Evolutionary conservation across 768 basidiomycete genomes (phyloP).

Genomic region (Psilocybe tampanensis): DNA sequence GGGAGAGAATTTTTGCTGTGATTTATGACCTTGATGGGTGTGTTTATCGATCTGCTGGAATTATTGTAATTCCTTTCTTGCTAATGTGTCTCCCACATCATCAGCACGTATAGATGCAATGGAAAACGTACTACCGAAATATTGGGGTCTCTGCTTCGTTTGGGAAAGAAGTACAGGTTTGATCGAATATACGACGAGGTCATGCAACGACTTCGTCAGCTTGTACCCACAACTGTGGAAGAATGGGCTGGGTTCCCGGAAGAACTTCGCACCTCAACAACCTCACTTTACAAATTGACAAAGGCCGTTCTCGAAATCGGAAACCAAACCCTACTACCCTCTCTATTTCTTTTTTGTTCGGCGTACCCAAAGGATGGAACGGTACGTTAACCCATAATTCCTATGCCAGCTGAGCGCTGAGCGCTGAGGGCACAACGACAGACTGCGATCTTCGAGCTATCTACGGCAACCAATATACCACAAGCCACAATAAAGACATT

Average conservation of each 20-base stretch:
- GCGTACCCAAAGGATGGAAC: not conserved
- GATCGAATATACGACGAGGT: not conserved
- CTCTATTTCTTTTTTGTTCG: not conserved
- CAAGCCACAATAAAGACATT: too few species aligned
- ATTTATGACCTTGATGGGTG: conserved; percentile 2
- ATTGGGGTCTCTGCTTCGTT: conserved; percentile 3
- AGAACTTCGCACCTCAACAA: too few species aligned
- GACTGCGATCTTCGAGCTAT: too few species aligned
- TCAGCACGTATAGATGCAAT: not conserved
- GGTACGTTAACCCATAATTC: not conserved
- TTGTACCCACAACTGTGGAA: not conserved
- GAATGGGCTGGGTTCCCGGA: too few species aligned
- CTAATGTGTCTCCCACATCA: too few species aligned
- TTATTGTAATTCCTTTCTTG: not conserved
- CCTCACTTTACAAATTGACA: not conserved
- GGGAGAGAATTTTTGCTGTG: conserved; percentile 1
- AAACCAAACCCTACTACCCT: not conserved
- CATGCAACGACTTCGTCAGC: not conserved
- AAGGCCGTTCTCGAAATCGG: not conserved
- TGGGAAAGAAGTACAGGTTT: conserved; percentile 2
- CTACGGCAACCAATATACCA: too few species aligned
- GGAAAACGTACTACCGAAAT: not conserved
- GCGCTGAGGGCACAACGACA: too few species aligned
- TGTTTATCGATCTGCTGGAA: not conserved
- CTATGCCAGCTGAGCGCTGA: not conserved